phyloP scores from a whole-genome alignment of 2,329 filamentous ascomycete genomes.

The Apiospora sp. region DNA sequence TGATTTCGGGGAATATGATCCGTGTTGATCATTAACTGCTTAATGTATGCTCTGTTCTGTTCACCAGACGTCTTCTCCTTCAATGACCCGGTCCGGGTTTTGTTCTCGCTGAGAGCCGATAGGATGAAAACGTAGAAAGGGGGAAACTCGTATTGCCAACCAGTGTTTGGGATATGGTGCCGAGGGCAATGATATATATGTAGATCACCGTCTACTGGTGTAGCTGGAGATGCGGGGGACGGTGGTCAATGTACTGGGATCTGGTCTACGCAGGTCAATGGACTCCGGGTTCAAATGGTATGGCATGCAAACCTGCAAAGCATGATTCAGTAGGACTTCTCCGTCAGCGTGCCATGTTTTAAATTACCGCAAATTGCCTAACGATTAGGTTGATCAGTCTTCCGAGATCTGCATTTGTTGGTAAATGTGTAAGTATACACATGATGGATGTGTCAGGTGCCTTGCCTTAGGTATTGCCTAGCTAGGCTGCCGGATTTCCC shows the following conservation, averaged over 20 bases:
- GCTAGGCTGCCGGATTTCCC: constrained; percentile 16
- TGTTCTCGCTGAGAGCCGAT: not conserved
- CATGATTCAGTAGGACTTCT: not conserved
- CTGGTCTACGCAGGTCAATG: not conserved
- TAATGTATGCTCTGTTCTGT: too few relatives aligned
- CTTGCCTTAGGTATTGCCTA: not conserved
- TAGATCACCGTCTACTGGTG: not conserved
- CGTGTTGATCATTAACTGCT: not conserved
- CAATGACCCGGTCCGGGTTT: not conserved
- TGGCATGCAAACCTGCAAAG: not conserved
- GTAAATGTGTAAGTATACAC: constrained; percentile 2
- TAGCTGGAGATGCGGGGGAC: not conserved
- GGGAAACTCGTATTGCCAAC: not conserved
- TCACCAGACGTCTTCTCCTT: too few relatives aligned
- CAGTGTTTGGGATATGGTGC: not conserved
- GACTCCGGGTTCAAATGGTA: not conserved
- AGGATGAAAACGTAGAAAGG: not conserved
- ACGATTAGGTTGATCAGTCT: constrained; percentile 8
- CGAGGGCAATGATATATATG: not conserved
- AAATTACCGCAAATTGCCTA: not conserved
- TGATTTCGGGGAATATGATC: not conserved
- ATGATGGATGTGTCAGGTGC: constrained; percentile 2
- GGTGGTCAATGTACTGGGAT: not conserved
- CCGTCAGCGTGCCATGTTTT: not conserved
- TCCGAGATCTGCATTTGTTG: constrained; percentile 5